Conservation (phyloP, 208 protist species). For the Herpetomonas tarakana region DNA sequence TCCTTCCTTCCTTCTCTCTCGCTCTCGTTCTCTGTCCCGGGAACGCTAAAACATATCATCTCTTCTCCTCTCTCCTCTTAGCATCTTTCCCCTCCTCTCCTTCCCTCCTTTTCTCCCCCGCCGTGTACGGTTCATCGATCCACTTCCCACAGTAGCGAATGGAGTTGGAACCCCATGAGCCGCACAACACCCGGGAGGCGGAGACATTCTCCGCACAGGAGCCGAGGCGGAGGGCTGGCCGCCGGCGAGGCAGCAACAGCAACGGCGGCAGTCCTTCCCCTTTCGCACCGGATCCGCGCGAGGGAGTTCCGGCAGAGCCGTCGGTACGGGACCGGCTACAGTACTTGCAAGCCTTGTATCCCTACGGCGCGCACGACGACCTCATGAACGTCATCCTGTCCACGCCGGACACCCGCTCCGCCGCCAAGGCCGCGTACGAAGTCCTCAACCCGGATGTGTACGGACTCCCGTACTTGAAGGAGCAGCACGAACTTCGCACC, state of each 20-base stretch:
- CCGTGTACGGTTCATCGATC: background rate
- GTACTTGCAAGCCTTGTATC: constrained; percentile 64
- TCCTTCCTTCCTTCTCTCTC: too few species aligned
- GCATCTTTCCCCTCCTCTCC: constrained; percentile 13
- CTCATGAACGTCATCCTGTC: constrained; percentile 19
- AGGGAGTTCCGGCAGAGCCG: too few species aligned
- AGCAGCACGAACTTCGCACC: constrained; percentile 22
- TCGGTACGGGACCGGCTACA: constrained; percentile 22
- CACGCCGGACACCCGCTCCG: constrained; percentile 34
- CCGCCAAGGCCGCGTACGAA: constrained; percentile 36
- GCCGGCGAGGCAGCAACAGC: too few species aligned
- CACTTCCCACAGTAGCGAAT: too few species aligned
- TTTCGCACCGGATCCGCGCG: too few species aligned
- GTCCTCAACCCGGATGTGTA: constrained; percentile 51
- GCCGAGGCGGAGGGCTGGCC: too few species aligned
- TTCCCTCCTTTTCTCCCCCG: background rate
- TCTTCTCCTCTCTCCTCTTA: constrained; percentile 8
- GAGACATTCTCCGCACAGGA: too few species aligned
- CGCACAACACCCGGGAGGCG: too few species aligned
- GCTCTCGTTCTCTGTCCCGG: too few species aligned
- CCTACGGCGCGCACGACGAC: constrained; percentile 42
- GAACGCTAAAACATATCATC: too few species aligned
- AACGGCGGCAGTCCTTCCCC: too few species aligned
- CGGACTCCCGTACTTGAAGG: constrained; percentile 34
- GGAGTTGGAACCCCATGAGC: too few species aligned